Conservation (phyloP, 495 filamentous ascomycete species). For the Neurospora sp. region DNA sequence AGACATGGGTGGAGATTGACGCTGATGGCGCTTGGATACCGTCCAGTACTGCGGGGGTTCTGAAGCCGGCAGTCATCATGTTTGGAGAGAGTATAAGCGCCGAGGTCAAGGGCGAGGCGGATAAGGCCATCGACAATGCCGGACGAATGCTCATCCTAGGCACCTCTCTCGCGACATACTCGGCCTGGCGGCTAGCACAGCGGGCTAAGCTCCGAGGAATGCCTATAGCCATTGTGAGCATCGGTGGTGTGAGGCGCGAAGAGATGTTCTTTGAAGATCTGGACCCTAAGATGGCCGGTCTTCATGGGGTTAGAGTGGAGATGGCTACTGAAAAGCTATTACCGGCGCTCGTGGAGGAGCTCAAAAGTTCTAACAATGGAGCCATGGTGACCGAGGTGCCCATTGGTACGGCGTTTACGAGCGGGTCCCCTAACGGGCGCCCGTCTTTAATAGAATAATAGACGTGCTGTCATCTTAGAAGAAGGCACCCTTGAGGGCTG, state of each 20-base stretch:
- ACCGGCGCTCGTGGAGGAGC: conserved; percentile 39
- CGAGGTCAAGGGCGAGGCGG: conserved; percentile 61
- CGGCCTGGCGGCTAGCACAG: conserved; percentile 83
- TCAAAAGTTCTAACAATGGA: conserved; percentile 5
- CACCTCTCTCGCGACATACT: conserved; percentile 87
- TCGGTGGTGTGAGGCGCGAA: conserved; percentile 77
- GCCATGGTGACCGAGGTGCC: neutral
- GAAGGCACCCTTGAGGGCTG: conserved; percentile 22
- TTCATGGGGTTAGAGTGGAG: conserved; percentile 40
- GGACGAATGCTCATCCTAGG: conserved; percentile 69
- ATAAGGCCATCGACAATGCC: conserved; percentile 67
- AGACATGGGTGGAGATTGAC: conserved; percentile 57
- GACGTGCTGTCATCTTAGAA: conserved; percentile 18
- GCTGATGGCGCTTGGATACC: conserved; percentile 68
- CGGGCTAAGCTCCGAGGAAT: conserved; percentile 69
- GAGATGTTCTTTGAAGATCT: conserved; percentile 51
- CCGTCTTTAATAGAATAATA: neutral
- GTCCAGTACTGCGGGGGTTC: conserved; percentile 60
- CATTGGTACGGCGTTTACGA: neutral
- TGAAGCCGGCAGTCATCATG: conserved; percentile 91
- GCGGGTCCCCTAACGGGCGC: neutral
- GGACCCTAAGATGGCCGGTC: conserved; percentile 35
- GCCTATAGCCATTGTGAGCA: conserved; percentile 75
- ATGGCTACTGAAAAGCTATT: conserved; percentile 45
- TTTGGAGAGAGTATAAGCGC: conserved; percentile 80